Evolutionary conservation across 2,329 filamentous ascomycete species (phyloP).

Genomic region (Rosellinia necatrix): DNA sequence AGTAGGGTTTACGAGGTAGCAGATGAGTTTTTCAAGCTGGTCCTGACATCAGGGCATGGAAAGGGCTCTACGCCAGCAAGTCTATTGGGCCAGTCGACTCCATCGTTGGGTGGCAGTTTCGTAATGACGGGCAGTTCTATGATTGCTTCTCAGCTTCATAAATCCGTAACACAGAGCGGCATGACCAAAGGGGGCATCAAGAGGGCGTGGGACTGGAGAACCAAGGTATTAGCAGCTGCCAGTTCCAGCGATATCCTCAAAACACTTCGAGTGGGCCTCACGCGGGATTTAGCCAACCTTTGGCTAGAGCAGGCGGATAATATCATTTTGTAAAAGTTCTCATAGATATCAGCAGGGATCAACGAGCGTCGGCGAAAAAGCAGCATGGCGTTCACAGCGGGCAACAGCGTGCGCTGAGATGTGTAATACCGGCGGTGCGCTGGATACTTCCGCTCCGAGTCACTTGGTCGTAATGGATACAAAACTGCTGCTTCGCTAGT

Average conservation of each 20-base stretch:
- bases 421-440: constrained; percentile 17
- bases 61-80: constrained; percentile 68
- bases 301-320: constrained; percentile 71
- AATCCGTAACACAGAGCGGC: constrained; percentile 52
- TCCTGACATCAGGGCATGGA: constrained; percentile 71
- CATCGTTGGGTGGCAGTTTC: constrained; percentile 61
- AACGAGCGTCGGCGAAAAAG: constrained; percentile 7
- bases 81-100: constrained; percentile 60
- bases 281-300: constrained; percentile 71
- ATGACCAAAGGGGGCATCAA: constrained; percentile 50
- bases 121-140: constrained; percentile 76
- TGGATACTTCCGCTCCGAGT: not conserved
- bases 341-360: constrained; percentile 4
- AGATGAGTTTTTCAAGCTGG: constrained; percentile 77
- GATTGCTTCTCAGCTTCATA: constrained; percentile 65
- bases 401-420: constrained; percentile 11
- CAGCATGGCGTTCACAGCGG: constrained; percentile 16
- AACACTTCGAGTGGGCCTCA: constrained; percentile 73
- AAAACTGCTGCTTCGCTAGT: not conserved
- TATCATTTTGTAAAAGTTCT: constrained; percentile 47
- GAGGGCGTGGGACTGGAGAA: constrained; percentile 74
- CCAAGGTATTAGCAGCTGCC: constrained; percentile 58
- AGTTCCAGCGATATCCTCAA: constrained; percentile 73
- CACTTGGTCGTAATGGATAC: not conserved
- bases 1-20: constrained; percentile 73